Percentiles rank a stretch among this genome's conserved stretches.
These are phyloP conservation scores for Agrostemma githago DNA, from an alignment of 148 eudicot genomes.

Conservation along the genomic window DNA sequence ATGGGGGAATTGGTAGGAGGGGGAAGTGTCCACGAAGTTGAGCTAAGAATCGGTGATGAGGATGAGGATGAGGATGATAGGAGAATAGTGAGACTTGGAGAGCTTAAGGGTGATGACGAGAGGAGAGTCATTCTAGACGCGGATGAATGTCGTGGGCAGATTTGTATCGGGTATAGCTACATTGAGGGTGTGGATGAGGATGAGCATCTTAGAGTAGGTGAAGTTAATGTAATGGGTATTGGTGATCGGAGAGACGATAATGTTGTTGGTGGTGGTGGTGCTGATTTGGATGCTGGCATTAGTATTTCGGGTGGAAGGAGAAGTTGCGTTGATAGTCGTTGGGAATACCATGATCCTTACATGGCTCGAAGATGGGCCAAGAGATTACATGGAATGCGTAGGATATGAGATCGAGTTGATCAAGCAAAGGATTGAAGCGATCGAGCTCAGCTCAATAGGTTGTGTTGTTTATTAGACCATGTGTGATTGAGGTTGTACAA, in stretches of 20 bases:
- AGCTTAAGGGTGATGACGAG: slow-evolving; percentile 69
- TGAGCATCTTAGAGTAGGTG: slow-evolving; percentile 56
- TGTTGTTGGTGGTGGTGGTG: slow-evolving; percentile 11
- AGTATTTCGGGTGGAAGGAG: slow-evolving; percentile 40
- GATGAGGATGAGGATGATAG: slow-evolving; percentile 34
- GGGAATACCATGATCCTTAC: slow-evolving; percentile 78
- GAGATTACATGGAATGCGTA: slow-evolving; percentile 57
- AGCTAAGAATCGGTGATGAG: slow-evolving; percentile 48
- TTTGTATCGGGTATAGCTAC: slow-evolving; percentile 61
- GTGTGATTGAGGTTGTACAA: neutral
- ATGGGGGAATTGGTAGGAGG: slow-evolving; percentile 54
- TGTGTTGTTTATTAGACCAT: slow-evolving; percentile 6
- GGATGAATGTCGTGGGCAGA: slow-evolving; percentile 32
- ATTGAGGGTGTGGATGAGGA: slow-evolving; percentile 37
- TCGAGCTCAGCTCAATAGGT: neutral
- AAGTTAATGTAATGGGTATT: slow-evolving; percentile 36
- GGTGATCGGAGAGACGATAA: slow-evolving; percentile 33
- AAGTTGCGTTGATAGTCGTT: slow-evolving; percentile 61
- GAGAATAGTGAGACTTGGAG: slow-evolving; percentile 64
- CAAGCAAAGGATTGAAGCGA: neutral
- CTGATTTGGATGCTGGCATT: neutral
- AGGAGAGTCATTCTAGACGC: slow-evolving; percentile 55
- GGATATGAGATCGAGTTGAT: slow-evolving; percentile 19
- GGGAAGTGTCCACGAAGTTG: slow-evolving; percentile 43
- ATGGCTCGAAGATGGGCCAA: slow-evolving; percentile 95